phyloP scores from a whole-genome alignment of 768 basidiomycete species.

The Auricularia heimuer region DNA sequence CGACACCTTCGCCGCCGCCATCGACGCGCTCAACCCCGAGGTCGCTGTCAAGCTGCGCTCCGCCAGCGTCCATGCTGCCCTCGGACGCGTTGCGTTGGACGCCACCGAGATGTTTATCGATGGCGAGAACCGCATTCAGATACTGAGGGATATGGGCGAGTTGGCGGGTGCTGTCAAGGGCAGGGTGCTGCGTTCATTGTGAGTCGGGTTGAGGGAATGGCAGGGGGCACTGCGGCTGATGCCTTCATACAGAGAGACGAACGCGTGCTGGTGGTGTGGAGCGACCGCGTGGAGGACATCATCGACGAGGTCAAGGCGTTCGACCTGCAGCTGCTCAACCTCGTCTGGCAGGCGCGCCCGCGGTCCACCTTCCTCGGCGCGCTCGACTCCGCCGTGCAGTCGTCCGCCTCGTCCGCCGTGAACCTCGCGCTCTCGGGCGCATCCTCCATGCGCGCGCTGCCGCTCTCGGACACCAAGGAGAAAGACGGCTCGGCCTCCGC shows the following conservation, averaged over 20 bases:
- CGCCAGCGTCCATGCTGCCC: conserved; percentile 3
- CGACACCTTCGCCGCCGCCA: conserved; percentile 4
- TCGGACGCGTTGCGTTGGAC: background rate
- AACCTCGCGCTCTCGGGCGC: background rate
- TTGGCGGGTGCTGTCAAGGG: conserved; percentile 3
- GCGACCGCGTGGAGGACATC: conserved; percentile 7
- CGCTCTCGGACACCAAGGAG: conserved; percentile 31
- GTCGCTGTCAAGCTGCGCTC: conserved; percentile 6
- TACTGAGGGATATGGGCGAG: conserved; percentile 1
- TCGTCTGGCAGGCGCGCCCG: background rate
- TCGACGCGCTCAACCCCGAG: conserved; percentile 5
- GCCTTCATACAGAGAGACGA: conserved; percentile 1
- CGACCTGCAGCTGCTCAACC: conserved; percentile 60
- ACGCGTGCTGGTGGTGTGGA: conserved; percentile 7
- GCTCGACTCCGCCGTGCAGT: no score
- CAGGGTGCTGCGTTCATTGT: conserved; percentile 8
- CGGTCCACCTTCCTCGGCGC: background rate
- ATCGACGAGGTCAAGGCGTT: conserved; percentile 36
- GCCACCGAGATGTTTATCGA: conserved; percentile 3
- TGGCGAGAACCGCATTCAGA: conserved; percentile 4
- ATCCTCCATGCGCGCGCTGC: background rate
- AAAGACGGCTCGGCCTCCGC: conserved; percentile 29
- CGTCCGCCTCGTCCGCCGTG: background rate
- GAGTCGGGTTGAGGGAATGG: background rate
- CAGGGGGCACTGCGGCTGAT: background rate